Base-by-base conservation (phyloP, 208 protist species). In the Hexamita inflata region DNA sequence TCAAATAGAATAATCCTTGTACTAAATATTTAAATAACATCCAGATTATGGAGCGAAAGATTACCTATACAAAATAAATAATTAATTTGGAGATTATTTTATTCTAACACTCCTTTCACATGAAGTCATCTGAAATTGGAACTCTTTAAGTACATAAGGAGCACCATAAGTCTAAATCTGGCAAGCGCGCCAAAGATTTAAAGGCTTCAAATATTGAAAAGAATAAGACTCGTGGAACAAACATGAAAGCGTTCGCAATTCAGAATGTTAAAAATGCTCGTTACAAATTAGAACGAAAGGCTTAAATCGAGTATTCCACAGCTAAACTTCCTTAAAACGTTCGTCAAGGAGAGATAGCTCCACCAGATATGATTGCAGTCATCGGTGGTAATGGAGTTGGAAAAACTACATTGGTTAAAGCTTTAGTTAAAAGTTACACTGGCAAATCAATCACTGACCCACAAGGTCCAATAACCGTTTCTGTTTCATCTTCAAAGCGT, bases 371-470 rank as follows among this genome's bases (percentile, higher is more conserved):
- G 7, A n/a, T 70, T 49, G 64, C 64, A 38, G 38, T 70, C 9
- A 70, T 70, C 15, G 64, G 64, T 15, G 11, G 19, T 35, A n/a
- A 4, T 30, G 9, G 35, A 32, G 9, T 45, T 70, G 64, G 64
- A 45, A 70, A 70, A 38, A 70, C 64, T 29, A 70, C 64, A n/a
- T 19, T 70, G 4, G 38, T 45, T 19, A 70, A 70, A n/a, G 7
- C 9, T 19, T 34, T 70, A 24, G 35, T 70, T 24, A 70, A 49
- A 34, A 15, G 11, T n/a, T 29, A 15, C 7, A 38, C 28, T 24
- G 64, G 64, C 11, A 19, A 24, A 15, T 57, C 9, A 9, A 15
- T 70, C 24, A 49, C 64, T 32, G 34, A n/a, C 60, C 38, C 40
- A 19, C 4, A 15, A 9, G 64, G 64, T 35, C 64, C 64, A 24